Base-by-base conservation (phyloP, 495 filamentous ascomycete genomes). In the Chaetomium tenue region DNA sequence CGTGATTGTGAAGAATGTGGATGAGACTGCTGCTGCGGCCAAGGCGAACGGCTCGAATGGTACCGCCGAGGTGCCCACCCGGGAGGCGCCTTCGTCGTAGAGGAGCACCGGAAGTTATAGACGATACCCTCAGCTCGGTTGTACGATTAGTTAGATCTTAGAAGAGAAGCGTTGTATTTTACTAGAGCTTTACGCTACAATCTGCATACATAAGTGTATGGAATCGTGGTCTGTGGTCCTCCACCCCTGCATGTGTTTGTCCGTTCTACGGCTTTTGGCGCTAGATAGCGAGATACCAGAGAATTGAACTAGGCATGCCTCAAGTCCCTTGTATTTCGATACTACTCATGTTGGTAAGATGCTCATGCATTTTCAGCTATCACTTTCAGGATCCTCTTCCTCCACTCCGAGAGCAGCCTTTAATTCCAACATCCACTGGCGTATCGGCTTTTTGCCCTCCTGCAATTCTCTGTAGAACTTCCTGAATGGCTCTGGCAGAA, bases 401-500 rank as follows among this genome's bases (percentile, higher is more conserved):
- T 22, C 7, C 15, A 56, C 37, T 55, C 64, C 40, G 62, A 53
- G 46, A 28, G 64, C 60, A 8, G 46, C 26, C 40, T 40, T 70
- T 60, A 70, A 57, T 56, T 67, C 64, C 33, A 57, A 8, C 22
- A 47, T 58, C 67, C 67, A 66, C 66, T 66, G 55, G 6, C 61
- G 63, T 16, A 62, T 4, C 33, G 61, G 64, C 30, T 47, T 64
- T 67, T 30, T 52, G 20, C 13, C 67, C 48, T 67, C 26, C 20
- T 54, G 33, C 13, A 70, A 40, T 55, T 70, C 64, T 28, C 22
- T 26, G 23, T 70, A 66, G 25, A 58, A 66, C 46, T 55, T 61
- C 61, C n/a, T 64, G n/a, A 70, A 57, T 58, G 67, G 67, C 56
- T 64, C 67, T 53, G 64, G 65, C 52, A 70, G 60, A 20, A 63